phyloP scores from a whole-genome alignment of 352 stramenopile genomes.

The Phytopythium chamaehyphon region DNA sequence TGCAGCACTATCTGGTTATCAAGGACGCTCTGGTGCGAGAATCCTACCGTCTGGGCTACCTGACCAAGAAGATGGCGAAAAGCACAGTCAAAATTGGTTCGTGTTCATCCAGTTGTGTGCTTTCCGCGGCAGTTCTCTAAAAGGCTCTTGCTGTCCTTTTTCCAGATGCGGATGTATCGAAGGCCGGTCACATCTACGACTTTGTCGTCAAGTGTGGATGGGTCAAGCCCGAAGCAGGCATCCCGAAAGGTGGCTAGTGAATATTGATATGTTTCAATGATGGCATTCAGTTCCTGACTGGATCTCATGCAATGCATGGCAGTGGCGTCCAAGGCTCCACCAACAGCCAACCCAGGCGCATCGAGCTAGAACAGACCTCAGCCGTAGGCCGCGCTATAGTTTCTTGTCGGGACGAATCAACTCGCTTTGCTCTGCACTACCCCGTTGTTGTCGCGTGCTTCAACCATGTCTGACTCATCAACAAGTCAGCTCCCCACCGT shows the following conservation, averaged over 20 bases:
- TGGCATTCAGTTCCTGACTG: too few relatives aligned
- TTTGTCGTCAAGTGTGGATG: conserved; percentile 89
- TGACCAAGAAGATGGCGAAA: conserved; percentile 73
- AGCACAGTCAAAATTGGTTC: conserved; percentile 91
- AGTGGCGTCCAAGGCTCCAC: neutral
- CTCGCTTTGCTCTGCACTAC: conserved; percentile 7
- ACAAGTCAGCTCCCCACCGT: too few relatives aligned
- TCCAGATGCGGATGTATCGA: conserved; percentile 61
- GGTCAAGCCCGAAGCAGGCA: conserved; percentile 62
- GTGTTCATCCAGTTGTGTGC: conserved; percentile 4
- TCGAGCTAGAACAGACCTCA: neutral
- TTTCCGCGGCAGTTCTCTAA: conserved; percentile 40
- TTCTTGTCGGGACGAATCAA: conserved; percentile 11
- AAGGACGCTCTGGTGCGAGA: conserved; percentile 94
- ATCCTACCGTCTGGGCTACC: conserved; percentile 70
- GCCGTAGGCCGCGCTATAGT: neutral
- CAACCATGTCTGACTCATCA: too few relatives aligned
- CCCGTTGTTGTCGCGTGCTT: too few relatives aligned
- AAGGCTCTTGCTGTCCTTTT: conserved; percentile 11
- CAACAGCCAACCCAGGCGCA: neutral
- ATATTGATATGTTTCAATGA: too few relatives aligned
- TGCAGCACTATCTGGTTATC: conserved; percentile 91
- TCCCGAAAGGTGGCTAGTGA: conserved; percentile 57
- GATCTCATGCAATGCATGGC: too few relatives aligned
- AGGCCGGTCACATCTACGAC: conserved; percentile 85